Evolutionary conservation across 148 eudicot species (phyloP), one percentile per base, ranked within the genome.

Genomic region (Persicaria tinctoria): DNA sequence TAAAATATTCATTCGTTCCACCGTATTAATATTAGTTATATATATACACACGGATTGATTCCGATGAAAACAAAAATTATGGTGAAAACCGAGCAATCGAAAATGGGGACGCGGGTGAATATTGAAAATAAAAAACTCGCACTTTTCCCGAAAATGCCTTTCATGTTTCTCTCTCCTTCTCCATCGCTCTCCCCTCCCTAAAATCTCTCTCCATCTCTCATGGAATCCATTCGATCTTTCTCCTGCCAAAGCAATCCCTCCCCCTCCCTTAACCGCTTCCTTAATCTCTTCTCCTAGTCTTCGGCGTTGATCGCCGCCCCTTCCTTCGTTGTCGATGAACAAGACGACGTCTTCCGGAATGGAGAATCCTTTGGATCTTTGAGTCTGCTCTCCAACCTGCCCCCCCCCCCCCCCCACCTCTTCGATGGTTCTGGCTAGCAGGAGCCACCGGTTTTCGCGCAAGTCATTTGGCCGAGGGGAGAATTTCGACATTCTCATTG

Each of bases 401-500:
- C 27, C 27, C 70, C 73, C 77, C 63, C 14, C 78, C 70, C n/a
- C 77, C 1, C 20, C 77, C 0, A 64, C 11, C 1, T 74, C 75
- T 1, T 53, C 27, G n/a, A 62, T 5, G 20, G n/a, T 32, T 23
- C 53, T 3, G 32, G 73, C 73, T 0, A 41, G 12, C 45, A 62
- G 27, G 47, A 64, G 6, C 70, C 46, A 64, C 47, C 70, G 18
- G 3, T 12, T 64, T 1, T 48, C 54, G 14, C 9, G 14, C 55
- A 73, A 73, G 10, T 27, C 57, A 49, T 53, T 73, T 16, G 75
- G 46, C 41, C 71, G 78, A 23, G 50, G 68, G 1, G 86, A 82
- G 18, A 74, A 72, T 13, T 82, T 79, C 73, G 88, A 84, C 13
- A 83, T 85, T 70, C 88, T 85, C 13, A 84, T 83, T 8, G 88